Percentiles rank a stretch among this genome's conserved stretches.
phyloP scores from a whole-genome alignment of 169 alveolate species.

The Babesia bigemina region DNA sequence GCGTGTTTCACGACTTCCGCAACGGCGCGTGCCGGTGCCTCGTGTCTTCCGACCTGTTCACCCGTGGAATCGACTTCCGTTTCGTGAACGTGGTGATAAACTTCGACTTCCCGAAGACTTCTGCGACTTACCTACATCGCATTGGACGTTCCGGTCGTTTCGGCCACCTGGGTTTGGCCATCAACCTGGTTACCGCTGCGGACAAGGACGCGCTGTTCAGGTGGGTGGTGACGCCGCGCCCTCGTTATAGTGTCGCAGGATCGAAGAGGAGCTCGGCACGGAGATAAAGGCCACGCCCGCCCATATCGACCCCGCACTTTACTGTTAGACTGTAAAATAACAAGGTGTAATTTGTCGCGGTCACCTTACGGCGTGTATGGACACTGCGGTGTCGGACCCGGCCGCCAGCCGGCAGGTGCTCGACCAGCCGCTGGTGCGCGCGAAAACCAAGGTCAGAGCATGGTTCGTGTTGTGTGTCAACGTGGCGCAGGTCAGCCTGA shows the following conservation, averaged over 20 bases:
- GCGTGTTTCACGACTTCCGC: conserved; percentile 97
- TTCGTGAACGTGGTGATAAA: conserved; percentile 98
- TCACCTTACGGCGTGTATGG: background rate
- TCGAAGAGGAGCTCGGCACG: conserved; percentile 96
- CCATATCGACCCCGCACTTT: conserved; percentile 89
- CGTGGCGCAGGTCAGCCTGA: conserved; percentile 43
- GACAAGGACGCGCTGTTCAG: conserved; percentile 82
- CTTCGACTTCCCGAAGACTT: conserved; percentile 96
- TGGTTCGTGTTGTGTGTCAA: no score
- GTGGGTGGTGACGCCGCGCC: conserved; percentile 75
- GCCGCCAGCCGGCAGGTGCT: conserved; percentile 31
- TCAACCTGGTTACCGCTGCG: conserved; percentile 92
- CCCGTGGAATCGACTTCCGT: conserved; percentile 98
- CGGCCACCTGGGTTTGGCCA: conserved; percentile 97
- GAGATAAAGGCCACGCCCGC: conserved; percentile 97
- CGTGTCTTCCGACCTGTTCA: conserved; percentile 94
- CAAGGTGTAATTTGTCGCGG: conserved; percentile 2
- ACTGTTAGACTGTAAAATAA: conserved; percentile 73
- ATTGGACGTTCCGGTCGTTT: conserved; percentile 98
- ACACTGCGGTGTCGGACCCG: conserved; percentile 15
- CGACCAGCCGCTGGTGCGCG: conserved; percentile 58
- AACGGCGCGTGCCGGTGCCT: conserved; percentile 95
- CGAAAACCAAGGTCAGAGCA: conserved; percentile 43
- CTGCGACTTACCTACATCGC: conserved; percentile 95
- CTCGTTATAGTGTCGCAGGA: conserved; percentile 74